Evolutionary conservation across 2,329 filamentous ascomycete genomes (phyloP), one percentile per base, ranked within the genome.

Genomic region (Macrophomina phaseolina): DNA sequence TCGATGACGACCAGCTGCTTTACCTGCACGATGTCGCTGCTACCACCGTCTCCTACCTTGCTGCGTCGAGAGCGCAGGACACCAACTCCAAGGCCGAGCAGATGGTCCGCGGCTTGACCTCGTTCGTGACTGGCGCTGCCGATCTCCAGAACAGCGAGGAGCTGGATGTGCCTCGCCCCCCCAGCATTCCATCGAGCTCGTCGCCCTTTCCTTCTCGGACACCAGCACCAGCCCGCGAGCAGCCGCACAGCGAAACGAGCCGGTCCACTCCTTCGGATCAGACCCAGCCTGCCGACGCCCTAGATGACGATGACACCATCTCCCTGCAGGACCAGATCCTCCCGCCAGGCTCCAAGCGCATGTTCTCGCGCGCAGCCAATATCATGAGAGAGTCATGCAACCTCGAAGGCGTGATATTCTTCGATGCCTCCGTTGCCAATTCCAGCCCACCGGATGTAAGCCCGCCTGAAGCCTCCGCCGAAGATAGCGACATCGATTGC

Each of bases 301-400:
- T 8, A 2, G 9, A 36, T 9, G 49, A 53, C 11, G 56, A 48
- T 2, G 56, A 61, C 1, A 11, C 30, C 4, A 34, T 23, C 7
- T 1, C 46, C 11, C 69, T 77, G 0, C 76, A 77, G 34, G 71
- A 76, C 12, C 71, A 67, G 1, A 76, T 77, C 1, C 40, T 78
- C 14, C 75, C 76, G 1, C 46, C 42, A 1, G 72, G 51, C n/a
- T 36, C 75, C 12, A 74, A 70, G 45, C 68, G 69, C 0, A 76
- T 78, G 75, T 78, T 78, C 63, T 69, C 72, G 0, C 71, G 76
- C 32, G 76, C 76, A n/a, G 75, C 76, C 23, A 74, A 69, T 49
- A 68, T 77, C 4, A 74, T 78, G 68, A 69, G 72, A 66, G 70
- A 69, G 11, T 75, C 76, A 4, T 76, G 74, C 52, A 70, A 73